Conservation (phyloP, 176 grass and related monocot species). For the Pharus latifolius region DNA sequence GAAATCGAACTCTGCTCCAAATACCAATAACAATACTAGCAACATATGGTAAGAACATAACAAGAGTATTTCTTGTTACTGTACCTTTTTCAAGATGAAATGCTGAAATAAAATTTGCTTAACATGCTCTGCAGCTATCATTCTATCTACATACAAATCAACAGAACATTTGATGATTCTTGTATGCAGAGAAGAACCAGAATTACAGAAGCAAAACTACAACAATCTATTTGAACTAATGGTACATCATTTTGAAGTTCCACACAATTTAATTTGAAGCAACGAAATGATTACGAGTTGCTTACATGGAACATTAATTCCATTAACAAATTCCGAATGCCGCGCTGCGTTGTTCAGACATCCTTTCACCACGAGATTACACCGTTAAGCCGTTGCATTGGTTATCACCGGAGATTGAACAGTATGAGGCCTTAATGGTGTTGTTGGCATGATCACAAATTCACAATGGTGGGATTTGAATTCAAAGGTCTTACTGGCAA, state of each 20-base stretch:
- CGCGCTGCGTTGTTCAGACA: neutral
- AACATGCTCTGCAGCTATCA: conserved; percentile 4
- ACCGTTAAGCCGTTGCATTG: neutral
- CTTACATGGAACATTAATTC: conserved; percentile 12
- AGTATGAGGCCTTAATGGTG: neutral
- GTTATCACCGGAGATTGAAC: neutral
- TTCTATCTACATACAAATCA: conserved; percentile 17
- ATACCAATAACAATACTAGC: neutral
- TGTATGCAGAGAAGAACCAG: conserved; percentile 18
- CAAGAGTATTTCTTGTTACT: neutral
- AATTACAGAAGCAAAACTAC: conserved; percentile 34
- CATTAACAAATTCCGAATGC: neutral
- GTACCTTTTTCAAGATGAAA: conserved; percentile 13
- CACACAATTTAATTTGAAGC: conserved; percentile 15
- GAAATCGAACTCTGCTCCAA: too few species aligned
- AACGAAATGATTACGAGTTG: conserved; percentile 18
- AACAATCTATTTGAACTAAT: conserved; percentile 29
- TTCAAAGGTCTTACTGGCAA: conserved; percentile 1
- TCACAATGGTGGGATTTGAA: conserved; percentile 1
- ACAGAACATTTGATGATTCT: conserved; percentile 6
- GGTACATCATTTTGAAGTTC: conserved; percentile 31
- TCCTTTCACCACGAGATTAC: neutral
- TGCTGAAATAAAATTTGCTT: neutral
- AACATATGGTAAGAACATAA: neutral
- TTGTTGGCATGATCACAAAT: conserved; percentile 2